phyloP scores from a whole-genome alignment of 1,139 yeast genomes.

The Nakaseomyces uthaithaninus region DNA sequence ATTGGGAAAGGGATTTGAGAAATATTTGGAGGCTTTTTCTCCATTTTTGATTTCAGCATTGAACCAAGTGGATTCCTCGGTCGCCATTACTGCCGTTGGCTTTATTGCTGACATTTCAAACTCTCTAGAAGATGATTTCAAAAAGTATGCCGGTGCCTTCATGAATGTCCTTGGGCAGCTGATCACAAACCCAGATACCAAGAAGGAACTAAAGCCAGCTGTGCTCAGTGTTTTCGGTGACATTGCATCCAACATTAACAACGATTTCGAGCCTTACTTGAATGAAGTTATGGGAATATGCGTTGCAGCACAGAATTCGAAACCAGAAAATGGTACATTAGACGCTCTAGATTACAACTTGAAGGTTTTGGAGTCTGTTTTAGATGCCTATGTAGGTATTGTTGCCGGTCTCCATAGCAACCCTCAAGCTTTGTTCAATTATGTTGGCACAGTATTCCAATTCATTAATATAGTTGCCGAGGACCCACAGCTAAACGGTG shows the following conservation, averaged over 20 bases:
- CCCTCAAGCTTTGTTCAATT: constrained; percentile 61
- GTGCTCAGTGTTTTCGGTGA: constrained; percentile 96
- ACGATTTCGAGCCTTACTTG: constrained; percentile 64
- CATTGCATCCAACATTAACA: constrained; percentile 81
- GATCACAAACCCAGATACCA: constrained; percentile 56
- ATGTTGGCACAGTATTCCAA: constrained; percentile 59
- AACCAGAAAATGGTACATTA: constrained; percentile 48
- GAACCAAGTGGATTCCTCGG: constrained; percentile 72
- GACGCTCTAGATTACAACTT: constrained; percentile 74
- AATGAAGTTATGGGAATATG: constrained; percentile 64
- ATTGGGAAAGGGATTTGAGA: constrained; percentile 57
- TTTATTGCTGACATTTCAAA: constrained; percentile 96
- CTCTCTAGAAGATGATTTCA: constrained; percentile 66
- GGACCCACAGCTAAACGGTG: constrained; percentile 51
- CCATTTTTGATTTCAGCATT: constrained; percentile 77
- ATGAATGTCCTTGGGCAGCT: constrained; percentile 75
- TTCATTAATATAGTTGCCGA: constrained; percentile 54
- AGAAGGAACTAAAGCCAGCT: constrained; percentile 76
- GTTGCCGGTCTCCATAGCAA: constrained; percentile 73
- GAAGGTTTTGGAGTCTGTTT: constrained; percentile 70
- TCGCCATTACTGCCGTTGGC: constrained; percentile 85
- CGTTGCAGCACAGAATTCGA: constrained; percentile 38
- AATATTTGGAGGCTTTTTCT: constrained; percentile 71
- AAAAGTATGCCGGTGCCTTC: constrained; percentile 67
- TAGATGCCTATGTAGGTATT: constrained; percentile 92